A percentile compares a stretch with the other conserved stretches of the same genome.
Conservation (phyloP, 345 rosid species). For the Xanthoceras sorbifolium region DNA sequence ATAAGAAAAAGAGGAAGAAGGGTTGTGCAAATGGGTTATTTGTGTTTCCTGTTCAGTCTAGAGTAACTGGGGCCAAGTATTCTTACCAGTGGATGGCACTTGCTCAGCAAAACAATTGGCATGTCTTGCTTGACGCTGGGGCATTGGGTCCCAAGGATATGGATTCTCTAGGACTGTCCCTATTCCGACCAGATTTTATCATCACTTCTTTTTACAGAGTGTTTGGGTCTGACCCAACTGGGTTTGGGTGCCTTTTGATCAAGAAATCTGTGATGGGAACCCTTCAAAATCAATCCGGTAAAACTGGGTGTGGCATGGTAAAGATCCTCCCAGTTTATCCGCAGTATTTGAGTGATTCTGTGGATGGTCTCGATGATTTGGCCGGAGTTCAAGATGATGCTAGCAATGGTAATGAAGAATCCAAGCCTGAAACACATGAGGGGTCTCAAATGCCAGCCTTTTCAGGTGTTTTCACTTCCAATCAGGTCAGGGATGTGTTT, state of each 20-base stretch:
- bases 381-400: constrained; percentile 49
- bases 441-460: constrained; percentile 69
- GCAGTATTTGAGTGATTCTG: constrained; percentile 69
- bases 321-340: constrained; percentile 73
- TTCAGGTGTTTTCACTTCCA: constrained; percentile 74
- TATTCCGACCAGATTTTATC: constrained; percentile 85
- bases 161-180: constrained; percentile 85
- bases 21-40: constrained; percentile 76
- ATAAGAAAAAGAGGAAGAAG: constrained; percentile 79
- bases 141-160: constrained; percentile 87
- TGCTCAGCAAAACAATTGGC: constrained; percentile 87
- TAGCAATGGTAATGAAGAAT: constrained; percentile 38
- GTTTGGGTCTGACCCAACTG: constrained; percentile 80
- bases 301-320: constrained; percentile 76
- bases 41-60: constrained; percentile 85
- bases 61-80: constrained; percentile 82
- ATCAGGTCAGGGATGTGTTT: constrained; percentile 76
- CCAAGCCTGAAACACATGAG: constrained; percentile 36
- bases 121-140: constrained; percentile 81
- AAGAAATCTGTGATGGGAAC: constrained; percentile 81
- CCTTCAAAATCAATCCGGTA: constrained; percentile 64
- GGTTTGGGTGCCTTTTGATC: constrained; percentile 84
- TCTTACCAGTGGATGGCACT: constrained; percentile 92
- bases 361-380: constrained; percentile 65
- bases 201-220: constrained; percentile 77